phyloP scores from a whole-genome alignment of 352 stramenopile genomes.

The Thalassiosira hispida region DNA sequence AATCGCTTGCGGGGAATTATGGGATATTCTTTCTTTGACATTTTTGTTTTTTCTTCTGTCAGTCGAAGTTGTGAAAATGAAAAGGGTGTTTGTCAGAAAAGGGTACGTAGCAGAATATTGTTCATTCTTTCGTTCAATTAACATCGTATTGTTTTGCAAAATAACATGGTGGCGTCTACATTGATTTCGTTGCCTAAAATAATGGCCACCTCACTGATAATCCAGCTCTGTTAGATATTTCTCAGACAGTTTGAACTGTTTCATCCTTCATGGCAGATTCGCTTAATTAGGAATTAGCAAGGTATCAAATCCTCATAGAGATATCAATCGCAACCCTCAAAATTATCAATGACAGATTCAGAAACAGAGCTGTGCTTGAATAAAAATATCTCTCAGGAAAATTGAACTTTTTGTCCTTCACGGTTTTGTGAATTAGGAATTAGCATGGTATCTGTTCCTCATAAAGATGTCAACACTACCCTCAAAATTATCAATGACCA shows the following conservation, averaged over 20 bases:
- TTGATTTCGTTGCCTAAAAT: background rate
- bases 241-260: conserved; percentile 4
- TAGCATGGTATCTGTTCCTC: too few relatives aligned
- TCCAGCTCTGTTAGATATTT: background rate
- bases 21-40: conserved; percentile 22
- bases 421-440: conserved; percentile 37
- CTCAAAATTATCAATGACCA: background rate
- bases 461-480: too few relatives aligned
- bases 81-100: conserved; percentile 7
- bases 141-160: too few relatives aligned
- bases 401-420: conserved; percentile 28
- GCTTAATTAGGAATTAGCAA: conserved; percentile 43
- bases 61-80: background rate
- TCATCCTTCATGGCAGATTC: conserved; percentile 36
- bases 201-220: background rate
- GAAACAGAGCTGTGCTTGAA: background rate
- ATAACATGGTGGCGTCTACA: too few relatives aligned
- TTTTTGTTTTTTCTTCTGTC: background rate
- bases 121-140: too few relatives aligned
- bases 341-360: background rate
- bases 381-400: conserved; percentile 27
- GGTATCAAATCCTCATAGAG: too few relatives aligned
- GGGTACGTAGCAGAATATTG: too few relatives aligned
- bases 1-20: conserved; percentile 69
- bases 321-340: too few relatives aligned